Evolutionary conservation across 1,139 yeast genomes (phyloP).

Genomic region (Kodamaea suecica): DNA sequence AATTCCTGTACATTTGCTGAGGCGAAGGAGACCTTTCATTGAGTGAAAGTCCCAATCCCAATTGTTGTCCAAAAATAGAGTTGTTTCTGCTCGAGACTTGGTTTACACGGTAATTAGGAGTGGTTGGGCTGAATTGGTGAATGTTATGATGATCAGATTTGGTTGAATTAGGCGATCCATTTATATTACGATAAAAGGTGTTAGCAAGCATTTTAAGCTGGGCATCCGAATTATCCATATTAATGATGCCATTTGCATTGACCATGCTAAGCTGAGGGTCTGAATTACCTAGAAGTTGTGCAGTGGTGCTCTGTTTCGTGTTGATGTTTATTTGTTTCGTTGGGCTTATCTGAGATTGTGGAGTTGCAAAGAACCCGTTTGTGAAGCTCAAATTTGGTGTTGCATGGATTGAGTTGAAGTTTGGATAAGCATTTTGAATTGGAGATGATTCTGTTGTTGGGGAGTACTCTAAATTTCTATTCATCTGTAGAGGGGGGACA

Average conservation of each 20-base stretch:
- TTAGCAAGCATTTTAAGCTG: neutral
- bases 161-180: neutral
- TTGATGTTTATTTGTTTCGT: neutral
- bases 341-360: slow-evolving; percentile 13
- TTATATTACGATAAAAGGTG: neutral
- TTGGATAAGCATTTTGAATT: slow-evolving; percentile 7
- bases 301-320: no score
- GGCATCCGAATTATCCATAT: neutral
- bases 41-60: neutral
- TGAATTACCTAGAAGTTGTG: neutral
- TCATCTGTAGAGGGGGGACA: neutral
- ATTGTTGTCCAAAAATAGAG: slow-evolving; percentile 1
- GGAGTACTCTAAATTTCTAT: slow-evolving; percentile 2
- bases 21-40: neutral
- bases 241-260: neutral
- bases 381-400: neutral
- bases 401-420: slow-evolving; percentile 7
- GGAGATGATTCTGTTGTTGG: slow-evolving; percentile 9
- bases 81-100: neutral
- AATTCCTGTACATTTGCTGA: neutral
- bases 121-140: neutral
- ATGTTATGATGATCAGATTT: no score
- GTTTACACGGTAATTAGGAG: neutral
- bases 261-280: neutral
- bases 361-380: slow-evolving; percentile 3